Conservation (phyloP, 768 basidiomycete species). For the Pleurotus eryngii region DNA sequence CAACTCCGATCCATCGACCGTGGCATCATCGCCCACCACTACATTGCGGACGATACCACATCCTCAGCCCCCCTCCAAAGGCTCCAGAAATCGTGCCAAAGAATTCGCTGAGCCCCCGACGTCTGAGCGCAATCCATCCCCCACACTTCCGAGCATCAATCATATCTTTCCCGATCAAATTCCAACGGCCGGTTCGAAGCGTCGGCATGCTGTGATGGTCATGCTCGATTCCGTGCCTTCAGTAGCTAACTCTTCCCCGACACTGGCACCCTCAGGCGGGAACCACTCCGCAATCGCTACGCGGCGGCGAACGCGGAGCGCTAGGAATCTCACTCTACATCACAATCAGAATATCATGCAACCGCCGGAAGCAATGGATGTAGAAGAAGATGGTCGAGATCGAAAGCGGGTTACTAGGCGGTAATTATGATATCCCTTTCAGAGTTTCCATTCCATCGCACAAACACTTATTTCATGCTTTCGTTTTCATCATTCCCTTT, state of each 20-base stretch:
- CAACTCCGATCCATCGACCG: conserved; percentile 18
- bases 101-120: not conserved
- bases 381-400: conserved; percentile 75
- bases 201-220: conserved; percentile 78
- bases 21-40: conserved; percentile 28
- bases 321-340: conserved; percentile 34
- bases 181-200: conserved; percentile 58
- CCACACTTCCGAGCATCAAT: not conserved
- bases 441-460: not conserved
- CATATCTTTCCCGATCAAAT: conserved; percentile 21
- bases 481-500: not conserved
- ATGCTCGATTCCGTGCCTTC: conserved; percentile 57
- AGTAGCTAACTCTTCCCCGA: conserved; percentile 34
- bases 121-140: not conserved
- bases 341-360: conserved; percentile 36
- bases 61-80: conserved; percentile 9
- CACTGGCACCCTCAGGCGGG: conserved; percentile 12
- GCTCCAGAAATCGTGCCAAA: not conserved
- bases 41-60: conserved; percentile 22
- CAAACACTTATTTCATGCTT: not conserved
- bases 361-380: conserved; percentile 57
- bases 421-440: conserved; percentile 24
- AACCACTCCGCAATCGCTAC: conserved; percentile 31
- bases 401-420: conserved; percentile 71
- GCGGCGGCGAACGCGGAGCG: conserved; percentile 53